Percentiles rank a stretch among this genome's conserved stretches.
These are phyloP conservation scores for Corymbia maculata DNA, from an alignment of 345 rosid genomes.

Conservation along the genomic window DNA sequence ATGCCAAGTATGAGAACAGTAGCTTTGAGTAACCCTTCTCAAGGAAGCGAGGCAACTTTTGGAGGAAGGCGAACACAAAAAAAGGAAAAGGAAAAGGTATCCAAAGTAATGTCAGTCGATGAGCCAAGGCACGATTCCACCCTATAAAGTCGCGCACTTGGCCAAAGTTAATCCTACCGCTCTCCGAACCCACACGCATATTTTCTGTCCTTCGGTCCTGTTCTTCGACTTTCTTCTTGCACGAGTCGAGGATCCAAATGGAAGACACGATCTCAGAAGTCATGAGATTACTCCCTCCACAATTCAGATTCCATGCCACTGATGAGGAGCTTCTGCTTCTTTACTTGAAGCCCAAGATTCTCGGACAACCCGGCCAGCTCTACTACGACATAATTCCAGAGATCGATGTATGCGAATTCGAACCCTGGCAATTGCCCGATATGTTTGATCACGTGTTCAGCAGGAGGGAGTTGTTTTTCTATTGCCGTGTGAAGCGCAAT, in stretches of 20 bases:
- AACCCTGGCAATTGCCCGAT: constrained; percentile 44
- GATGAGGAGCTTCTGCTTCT: constrained; percentile 28
- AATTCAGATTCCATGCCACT: constrained; percentile 29
- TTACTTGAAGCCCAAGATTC: constrained; percentile 21
- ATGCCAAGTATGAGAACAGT: neutral
- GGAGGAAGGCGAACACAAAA: neutral
- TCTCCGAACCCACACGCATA: neutral
- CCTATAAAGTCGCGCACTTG: neutral
- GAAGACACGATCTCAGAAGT: neutral
- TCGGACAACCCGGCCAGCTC: neutral
- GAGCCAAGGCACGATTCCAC: neutral
- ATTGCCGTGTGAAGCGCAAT: constrained; percentile 12
- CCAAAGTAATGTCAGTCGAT: neutral
- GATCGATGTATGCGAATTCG: constrained; percentile 17
- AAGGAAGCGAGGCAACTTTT: neutral
- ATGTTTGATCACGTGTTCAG: neutral
- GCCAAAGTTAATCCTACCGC: neutral
- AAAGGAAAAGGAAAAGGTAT: neutral
- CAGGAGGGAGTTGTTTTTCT: constrained; percentile 29
- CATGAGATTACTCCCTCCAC: neutral
- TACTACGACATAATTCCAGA: constrained; percentile 8
- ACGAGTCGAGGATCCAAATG: neutral
- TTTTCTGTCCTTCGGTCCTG: neutral
- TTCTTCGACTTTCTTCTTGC: neutral
- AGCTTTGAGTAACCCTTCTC: neutral